A percentile compares a stretch with the other conserved stretches of the same genome.
Conservation (phyloP, 805 yeast species). For the Millerago galiae region DNA sequence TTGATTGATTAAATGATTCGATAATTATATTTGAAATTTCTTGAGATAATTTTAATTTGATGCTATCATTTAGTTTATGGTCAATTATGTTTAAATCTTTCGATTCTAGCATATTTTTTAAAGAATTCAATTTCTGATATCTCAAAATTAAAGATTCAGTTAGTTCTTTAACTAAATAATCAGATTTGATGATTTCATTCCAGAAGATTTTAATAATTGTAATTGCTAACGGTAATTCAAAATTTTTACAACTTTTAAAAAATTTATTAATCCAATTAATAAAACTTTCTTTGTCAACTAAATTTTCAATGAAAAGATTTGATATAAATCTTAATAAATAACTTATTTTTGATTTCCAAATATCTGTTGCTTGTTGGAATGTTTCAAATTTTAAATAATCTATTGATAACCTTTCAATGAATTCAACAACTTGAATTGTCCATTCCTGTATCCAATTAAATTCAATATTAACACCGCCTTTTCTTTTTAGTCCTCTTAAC, state of each 20-base stretch:
- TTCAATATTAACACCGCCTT: constrained; percentile 38
- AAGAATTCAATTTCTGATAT: constrained; percentile 31
- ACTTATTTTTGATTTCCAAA: constrained; percentile 45
- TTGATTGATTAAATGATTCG: constrained; percentile 27
- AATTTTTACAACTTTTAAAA: constrained; percentile 35
- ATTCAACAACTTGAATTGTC: constrained; percentile 77
- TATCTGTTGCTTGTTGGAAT: constrained; percentile 30
- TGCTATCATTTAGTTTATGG: constrained; percentile 28
- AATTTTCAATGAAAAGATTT: constrained; percentile 59
- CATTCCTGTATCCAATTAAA: constrained; percentile 75
- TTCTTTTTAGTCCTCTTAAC: constrained; percentile 49
- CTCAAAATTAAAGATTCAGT: constrained; percentile 53
- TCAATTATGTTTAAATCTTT: constrained; percentile 32
- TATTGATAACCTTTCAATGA: constrained; percentile 32
- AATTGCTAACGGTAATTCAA: constrained; percentile 39
- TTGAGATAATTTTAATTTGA: constrained; percentile 21
- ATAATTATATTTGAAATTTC: constrained; percentile 25
- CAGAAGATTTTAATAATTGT: constrained; percentile 63
- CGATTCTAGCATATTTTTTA: constrained; percentile 28
- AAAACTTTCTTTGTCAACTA: constrained; percentile 58
- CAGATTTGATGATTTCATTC: constrained; percentile 53
- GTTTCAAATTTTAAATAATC: constrained; percentile 30
- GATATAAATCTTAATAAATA: constrained; percentile 57
- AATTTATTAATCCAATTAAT: constrained; percentile 57
- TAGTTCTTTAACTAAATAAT: constrained; percentile 56